Evolutionary conservation across 305 asterid genomes (phyloP).

Genomic region (Fraxinus velutina): DNA sequence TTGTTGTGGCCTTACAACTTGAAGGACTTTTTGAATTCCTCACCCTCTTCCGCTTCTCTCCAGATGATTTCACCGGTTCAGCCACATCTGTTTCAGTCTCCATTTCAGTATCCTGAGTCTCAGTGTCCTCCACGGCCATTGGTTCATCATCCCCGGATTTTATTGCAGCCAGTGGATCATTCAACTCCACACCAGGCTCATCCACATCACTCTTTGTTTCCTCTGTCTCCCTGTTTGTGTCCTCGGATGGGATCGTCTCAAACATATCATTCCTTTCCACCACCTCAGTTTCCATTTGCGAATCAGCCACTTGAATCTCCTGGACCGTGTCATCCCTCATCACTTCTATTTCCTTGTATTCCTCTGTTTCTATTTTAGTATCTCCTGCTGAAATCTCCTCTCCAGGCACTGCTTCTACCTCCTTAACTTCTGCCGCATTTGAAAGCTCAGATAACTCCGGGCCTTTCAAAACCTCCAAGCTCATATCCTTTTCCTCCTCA

Average conservation of each 20-base stretch:
- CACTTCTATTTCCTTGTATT: neutral
- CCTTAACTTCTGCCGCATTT: conserved; percentile 25
- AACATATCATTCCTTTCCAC: neutral
- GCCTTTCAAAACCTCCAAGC: conserved; percentile 24
- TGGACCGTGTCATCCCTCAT: neutral
- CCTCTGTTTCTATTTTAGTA: conserved; percentile 31
- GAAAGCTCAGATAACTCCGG: conserved; percentile 24
- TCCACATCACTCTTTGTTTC: conserved; percentile 43
- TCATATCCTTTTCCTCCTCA: conserved; percentile 26
- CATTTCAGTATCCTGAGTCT: conserved; percentile 65
- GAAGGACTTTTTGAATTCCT: conserved; percentile 45
- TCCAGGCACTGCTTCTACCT: conserved; percentile 21
- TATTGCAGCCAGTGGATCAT: conserved; percentile 42
- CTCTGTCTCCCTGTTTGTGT: conserved; percentile 42
- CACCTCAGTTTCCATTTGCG: conserved; percentile 24
- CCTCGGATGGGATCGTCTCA: conserved; percentile 34
- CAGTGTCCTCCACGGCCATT: conserved; percentile 59
- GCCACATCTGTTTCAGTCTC: conserved; percentile 79
- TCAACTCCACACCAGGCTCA: conserved; percentile 44
- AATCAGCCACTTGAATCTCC: neutral
- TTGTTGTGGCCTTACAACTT: conserved; percentile 42
- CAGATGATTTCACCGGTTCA: conserved; percentile 54
- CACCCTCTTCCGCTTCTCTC: conserved; percentile 70
- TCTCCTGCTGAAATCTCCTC: conserved; percentile 31
- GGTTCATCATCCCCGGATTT: conserved; percentile 60